Evolutionary conservation across 305 asterid genomes (phyloP), one percentile per base, ranked within the genome.

Genomic region (Solanum chacoense): DNA sequence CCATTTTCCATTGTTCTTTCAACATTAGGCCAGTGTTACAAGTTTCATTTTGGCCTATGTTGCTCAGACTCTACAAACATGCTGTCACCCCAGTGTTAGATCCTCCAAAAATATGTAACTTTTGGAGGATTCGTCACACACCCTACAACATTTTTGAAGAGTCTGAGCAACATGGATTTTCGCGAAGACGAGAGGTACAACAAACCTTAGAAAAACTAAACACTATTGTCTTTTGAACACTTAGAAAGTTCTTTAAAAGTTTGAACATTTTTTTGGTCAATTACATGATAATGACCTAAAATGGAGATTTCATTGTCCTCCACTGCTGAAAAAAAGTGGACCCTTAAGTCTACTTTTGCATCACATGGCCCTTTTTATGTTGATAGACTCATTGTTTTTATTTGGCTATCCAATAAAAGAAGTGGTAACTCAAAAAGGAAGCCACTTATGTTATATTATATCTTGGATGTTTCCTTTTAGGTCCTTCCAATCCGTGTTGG

Each of bases 381-480:
- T 86, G 87, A 78, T 89, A 55, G 88, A 85, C 42, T 78, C 75
- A 89, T 89, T 83, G 85, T 87, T 84, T 63, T 79, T 75, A 24
- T 81, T 77, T 85, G 89, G 77, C 59, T 86, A 87, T 37, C 67
- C 55, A 37, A 86, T 34, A 77, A 10, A 73, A 63, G 55, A 34
- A 78, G 42, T 75, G 77, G 32, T 73, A 31, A 85, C 87, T 89
- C 13, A 29, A 87, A 45, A 34, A 87, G 85, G 81, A 90, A 34
- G 77, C 85, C 78, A 78, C 69, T 91, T 85, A 69, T 90, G 37
- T 72, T 18, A 72, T 29, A 72, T 13, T 29, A 72, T 29, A 72
- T 29, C 36, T 13, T 13, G n/a, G 78, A 29, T 73, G 37, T 16
- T 67, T 73, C 40, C 11, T 31, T 16, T 10, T 73, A 73, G 40